Evolutionary conservation across 2,329 filamentous ascomycete species (phyloP).

Genomic region (Botrytis fabae): DNA sequence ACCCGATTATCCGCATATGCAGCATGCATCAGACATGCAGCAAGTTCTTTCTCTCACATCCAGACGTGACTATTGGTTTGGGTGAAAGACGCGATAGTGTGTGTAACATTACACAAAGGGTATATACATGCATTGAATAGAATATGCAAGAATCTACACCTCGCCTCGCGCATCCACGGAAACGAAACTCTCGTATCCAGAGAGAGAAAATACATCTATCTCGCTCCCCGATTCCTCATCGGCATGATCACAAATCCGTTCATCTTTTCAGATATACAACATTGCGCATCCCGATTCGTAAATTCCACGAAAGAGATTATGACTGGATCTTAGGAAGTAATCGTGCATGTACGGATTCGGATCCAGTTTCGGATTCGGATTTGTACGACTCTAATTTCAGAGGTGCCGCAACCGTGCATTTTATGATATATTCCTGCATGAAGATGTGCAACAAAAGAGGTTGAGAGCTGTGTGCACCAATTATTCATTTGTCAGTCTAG

Average conservation of each 20-base stretch:
- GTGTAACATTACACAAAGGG: background rate
- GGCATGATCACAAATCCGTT: no score
- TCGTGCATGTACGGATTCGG: background rate
- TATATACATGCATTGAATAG: background rate
- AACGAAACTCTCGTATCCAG: no score
- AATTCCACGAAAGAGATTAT: background rate
- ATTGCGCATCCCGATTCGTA: background rate
- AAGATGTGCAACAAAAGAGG: background rate
- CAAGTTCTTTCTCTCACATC: background rate
- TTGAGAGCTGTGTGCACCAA: background rate
- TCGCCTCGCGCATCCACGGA: background rate
- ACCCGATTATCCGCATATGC: background rate
- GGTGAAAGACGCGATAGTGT: accelerated
- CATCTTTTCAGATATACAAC: background rate
- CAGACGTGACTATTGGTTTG: background rate
- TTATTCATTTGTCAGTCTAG: background rate
- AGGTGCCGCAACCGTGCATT: background rate
- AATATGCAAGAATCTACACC: background rate
- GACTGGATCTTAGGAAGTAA: no score
- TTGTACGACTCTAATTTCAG: background rate
- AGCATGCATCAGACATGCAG: background rate
- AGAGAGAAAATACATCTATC: background rate
- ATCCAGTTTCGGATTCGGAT: background rate
- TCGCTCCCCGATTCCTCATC: background rate
- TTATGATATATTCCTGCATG: conserved; percentile 12